These are phyloP conservation scores for Alternaria sp. DNA, from an alignment of 2,329 filamentous ascomycete species.

Conservation along the genomic window DNA sequence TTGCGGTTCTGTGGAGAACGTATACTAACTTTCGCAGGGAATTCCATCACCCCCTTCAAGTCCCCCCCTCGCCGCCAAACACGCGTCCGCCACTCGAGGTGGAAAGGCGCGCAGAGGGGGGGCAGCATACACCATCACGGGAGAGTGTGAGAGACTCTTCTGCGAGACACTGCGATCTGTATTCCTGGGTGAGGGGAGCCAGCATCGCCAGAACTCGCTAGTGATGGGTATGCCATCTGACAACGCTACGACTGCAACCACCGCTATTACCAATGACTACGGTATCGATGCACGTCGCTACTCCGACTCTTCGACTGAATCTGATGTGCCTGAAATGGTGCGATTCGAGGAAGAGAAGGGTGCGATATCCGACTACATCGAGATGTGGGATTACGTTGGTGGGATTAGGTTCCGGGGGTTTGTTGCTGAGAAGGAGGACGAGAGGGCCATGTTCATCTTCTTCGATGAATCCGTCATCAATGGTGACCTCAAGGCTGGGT, in stretches of 20 bases:
- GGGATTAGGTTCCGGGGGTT: constrained; percentile 88
- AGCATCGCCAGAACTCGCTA: constrained; percentile 80
- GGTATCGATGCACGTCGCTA: constrained; percentile 34
- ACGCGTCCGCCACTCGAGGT: constrained; percentile 57
- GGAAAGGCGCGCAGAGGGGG: constrained; percentile 71
- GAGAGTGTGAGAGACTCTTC: constrained; percentile 99
- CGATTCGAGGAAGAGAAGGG: constrained; percentile 27
- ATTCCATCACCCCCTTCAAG: constrained; percentile 85
- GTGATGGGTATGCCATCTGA: constrained; percentile 74
- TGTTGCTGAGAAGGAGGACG: constrained; percentile 72
- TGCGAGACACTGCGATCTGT: constrained; percentile 92
- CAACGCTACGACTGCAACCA: constrained; percentile 25
- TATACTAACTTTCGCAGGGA: constrained; percentile 60
- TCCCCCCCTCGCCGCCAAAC: constrained; percentile 75
- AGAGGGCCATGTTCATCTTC: constrained; percentile 86
- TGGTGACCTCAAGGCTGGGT: constrained; percentile 87
- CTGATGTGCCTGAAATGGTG: constrained; percentile 42
- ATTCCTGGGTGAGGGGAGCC: constrained; percentile 95
- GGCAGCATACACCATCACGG: constrained; percentile 95
- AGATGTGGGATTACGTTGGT: constrained; percentile 85
- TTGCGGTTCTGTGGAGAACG: not conserved
- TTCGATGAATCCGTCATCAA: constrained; percentile 78
- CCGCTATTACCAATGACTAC: constrained; percentile 42
- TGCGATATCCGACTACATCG: constrained; percentile 70
- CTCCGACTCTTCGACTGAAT: constrained; percentile 38